Percentiles rank a stretch among this genome's conserved stretches.
These are phyloP conservation scores for Barbatosphaeria neglecta DNA, from an alignment of 495 filamentous ascomycete genomes.

Conservation along the genomic window DNA sequence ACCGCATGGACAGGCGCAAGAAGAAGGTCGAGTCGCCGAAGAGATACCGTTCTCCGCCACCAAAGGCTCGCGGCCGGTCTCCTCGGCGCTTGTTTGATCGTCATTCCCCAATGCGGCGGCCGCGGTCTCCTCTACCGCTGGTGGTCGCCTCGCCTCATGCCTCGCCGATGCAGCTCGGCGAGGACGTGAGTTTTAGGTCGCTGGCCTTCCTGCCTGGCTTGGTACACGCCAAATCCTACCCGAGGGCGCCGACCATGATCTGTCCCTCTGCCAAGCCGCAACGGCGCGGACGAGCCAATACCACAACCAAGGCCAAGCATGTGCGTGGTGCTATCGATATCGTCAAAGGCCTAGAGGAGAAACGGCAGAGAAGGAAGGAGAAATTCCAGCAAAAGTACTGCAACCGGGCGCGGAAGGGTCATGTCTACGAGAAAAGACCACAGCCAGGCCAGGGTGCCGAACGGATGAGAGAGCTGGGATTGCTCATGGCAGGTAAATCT, in stretches of 20 bases:
- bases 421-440: constrained; percentile 30
- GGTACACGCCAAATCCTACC: constrained; percentile 67
- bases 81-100: constrained; percentile 52
- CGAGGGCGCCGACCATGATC: constrained; percentile 56
- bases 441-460: constrained; percentile 82
- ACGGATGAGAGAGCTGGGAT: constrained; percentile 86
- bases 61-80: constrained; percentile 33
- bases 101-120: constrained; percentile 51
- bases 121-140: constrained; percentile 45
- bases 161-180: constrained; percentile 25
- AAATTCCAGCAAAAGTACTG: constrained; percentile 74
- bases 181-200: constrained; percentile 39
- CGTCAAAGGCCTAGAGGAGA: constrained; percentile 89
- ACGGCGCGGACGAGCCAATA: constrained; percentile 10
- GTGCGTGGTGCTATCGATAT: constrained; percentile 88
- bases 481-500: constrained; percentile 72
- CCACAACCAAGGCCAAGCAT: constrained; percentile 30
- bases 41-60: constrained; percentile 36
- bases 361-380: constrained; percentile 80
- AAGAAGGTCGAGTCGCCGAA: constrained; percentile 28
- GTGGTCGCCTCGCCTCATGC: constrained; percentile 30
- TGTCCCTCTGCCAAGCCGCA: constrained; percentile 43
- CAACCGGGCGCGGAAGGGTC: constrained; percentile 38
- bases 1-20: constrained; percentile 20
- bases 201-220: constrained; percentile 51